phyloP scores from a whole-genome alignment of 2,329 filamentous ascomycete genomes.

The Colletotrichum chlorophyti region DNA sequence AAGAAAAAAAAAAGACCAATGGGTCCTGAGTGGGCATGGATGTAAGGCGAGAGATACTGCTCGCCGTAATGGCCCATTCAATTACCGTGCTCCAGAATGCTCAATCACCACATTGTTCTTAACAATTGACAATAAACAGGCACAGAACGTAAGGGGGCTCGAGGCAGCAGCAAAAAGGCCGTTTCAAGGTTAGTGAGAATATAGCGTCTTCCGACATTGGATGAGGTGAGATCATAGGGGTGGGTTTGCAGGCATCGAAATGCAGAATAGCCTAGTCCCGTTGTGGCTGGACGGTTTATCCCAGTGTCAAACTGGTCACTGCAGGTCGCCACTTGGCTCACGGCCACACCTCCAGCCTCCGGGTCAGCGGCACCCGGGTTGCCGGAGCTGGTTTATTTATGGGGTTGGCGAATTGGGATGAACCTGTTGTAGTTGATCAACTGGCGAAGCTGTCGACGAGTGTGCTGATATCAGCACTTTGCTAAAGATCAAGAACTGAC shows the following conservation, averaged over 20 bases:
- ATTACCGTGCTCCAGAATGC: too few species aligned
- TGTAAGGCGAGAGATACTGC: too few species aligned
- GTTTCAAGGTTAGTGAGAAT: not conserved
- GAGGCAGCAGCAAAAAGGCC: not conserved
- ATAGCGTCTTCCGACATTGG: not conserved
- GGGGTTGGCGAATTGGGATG: slow-evolving; percentile 4
- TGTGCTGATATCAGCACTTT: not conserved
- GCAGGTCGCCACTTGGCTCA: too few species aligned
- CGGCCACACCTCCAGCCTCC: not conserved
- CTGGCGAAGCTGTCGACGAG: too few species aligned
- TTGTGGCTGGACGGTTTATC: slow-evolving; percentile 14
- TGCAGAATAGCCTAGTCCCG: not conserved
- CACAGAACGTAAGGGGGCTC: not conserved
- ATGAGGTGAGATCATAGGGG: not conserved
- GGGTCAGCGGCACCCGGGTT: slow-evolving; percentile 6
- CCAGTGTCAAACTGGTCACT: too few species aligned
- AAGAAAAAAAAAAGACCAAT: too few species aligned
- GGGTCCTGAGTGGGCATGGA: too few species aligned
- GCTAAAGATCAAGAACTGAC: not conserved
- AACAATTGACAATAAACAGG: not conserved
- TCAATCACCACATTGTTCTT: slow-evolving; percentile 35
- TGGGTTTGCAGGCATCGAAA: slow-evolving; percentile 6
- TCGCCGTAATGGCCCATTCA: too few species aligned
- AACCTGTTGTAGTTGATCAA: not conserved
- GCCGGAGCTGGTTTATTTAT: not conserved